A percentile compares a stretch with the other conserved stretches of the same genome.
phyloP scores from a whole-genome alignment of 345 rosid species.

The Sonneratia caseolaris region DNA sequence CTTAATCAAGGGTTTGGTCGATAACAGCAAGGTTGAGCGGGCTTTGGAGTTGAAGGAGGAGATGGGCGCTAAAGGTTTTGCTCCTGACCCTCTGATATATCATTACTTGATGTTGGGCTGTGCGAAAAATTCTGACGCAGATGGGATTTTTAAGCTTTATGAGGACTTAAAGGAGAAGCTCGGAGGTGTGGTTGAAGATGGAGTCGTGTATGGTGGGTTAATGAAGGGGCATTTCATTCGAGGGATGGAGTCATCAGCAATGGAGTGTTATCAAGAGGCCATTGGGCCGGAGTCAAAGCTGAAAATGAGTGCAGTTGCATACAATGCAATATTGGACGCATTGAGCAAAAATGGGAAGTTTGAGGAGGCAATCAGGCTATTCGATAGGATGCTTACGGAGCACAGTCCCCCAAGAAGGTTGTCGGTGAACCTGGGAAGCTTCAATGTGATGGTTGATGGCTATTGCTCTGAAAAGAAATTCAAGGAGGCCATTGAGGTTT shows the following conservation, averaged over 20 bases:
- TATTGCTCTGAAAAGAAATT: constrained; percentile 54
- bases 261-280: constrained; percentile 61
- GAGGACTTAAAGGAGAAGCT: constrained; percentile 76
- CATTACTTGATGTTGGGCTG: constrained; percentile 66
- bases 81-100: constrained; percentile 55
- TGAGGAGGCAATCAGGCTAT: constrained; percentile 63
- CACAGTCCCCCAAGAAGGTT: constrained; percentile 60
- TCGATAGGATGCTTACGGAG: constrained; percentile 49
- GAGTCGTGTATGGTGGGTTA: constrained; percentile 66
- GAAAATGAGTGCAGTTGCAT: constrained; percentile 56
- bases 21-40: constrained; percentile 59
- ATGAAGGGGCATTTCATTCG: constrained; percentile 70
- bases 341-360: constrained; percentile 63
- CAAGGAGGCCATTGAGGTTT: constrained; percentile 56
- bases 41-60: constrained; percentile 84
- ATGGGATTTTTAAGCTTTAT: constrained; percentile 49
- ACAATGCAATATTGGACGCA: constrained; percentile 66
- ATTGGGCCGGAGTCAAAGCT: constrained; percentile 43
- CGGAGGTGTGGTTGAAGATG: constrained; percentile 63
- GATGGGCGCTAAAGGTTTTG: constrained; percentile 47
- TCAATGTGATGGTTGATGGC: constrained; percentile 80
- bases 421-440: constrained; percentile 70
- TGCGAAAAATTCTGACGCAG: constrained; percentile 40
- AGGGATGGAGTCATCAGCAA: constrained; percentile 70
- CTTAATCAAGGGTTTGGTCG: constrained; percentile 70